Evolutionary conservation across 176 grass and related monocot species (phyloP).

Genomic region (Musa beccarii): DNA sequence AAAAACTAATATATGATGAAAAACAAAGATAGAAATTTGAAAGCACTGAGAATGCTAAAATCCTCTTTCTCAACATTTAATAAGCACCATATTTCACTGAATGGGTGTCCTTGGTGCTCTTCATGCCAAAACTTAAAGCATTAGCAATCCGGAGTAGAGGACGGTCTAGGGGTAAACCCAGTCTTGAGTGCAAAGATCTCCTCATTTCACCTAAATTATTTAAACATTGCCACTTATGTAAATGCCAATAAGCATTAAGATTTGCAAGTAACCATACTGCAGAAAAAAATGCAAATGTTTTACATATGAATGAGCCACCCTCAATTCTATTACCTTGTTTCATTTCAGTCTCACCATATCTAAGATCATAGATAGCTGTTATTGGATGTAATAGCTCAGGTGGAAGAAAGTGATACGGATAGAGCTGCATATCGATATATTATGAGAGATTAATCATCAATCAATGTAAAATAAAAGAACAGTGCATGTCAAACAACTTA

Average conservation of each 20-base stretch:
- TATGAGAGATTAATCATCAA: background rate
- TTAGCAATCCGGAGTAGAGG: constrained; percentile 74
- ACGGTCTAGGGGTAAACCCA: constrained; percentile 76
- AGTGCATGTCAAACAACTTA: background rate
- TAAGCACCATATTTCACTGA: constrained; percentile 30
- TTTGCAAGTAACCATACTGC: background rate
- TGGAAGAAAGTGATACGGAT: constrained; percentile 74
- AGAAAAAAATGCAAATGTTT: constrained; percentile 8
- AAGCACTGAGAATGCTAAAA: background rate
- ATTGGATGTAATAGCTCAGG: constrained; percentile 61
- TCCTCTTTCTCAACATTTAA: background rate
- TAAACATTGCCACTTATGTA: background rate
- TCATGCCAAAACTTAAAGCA: constrained; percentile 47
- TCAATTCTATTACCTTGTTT: constrained; percentile 60
- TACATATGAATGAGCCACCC: background rate
- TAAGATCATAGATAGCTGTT: constrained; percentile 78
- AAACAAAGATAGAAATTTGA: background rate
- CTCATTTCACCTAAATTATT: constrained; percentile 45
- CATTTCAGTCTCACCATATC: constrained; percentile 89
- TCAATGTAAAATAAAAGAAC: background rate
- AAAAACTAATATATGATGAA: background rate
- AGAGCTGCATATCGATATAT: constrained; percentile 36
- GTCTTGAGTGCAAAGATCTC: constrained; percentile 72
- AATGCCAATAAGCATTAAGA: background rate
- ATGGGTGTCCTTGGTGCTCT: constrained; percentile 25